Conservation (phyloP, 2,329 filamentous ascomycete genomes). For the Sporothrix inflata region DNA sequence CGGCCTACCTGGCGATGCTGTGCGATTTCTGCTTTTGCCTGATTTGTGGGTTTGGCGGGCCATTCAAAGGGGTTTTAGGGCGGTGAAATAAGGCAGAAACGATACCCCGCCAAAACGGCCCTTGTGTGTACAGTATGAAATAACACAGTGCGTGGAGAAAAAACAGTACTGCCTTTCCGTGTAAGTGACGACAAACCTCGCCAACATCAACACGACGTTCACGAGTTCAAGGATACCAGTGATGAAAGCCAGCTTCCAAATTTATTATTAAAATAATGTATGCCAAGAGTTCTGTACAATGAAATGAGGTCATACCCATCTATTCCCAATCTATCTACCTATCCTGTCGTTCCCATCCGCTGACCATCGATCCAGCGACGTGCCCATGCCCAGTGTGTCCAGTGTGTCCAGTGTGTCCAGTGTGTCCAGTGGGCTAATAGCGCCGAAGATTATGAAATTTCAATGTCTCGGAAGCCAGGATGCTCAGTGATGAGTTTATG, state of each 20-base stretch:
- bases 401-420: background rate
- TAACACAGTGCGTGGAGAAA: background rate
- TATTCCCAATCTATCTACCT: background rate
- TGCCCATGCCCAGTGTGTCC: background rate
- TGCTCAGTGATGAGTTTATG: background rate
- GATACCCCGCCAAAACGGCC: constrained; percentile 6
- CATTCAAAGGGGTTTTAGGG: constrained; percentile 19
- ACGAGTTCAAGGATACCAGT: background rate
- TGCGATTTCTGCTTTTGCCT: constrained; percentile 25
- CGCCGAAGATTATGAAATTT: background rate
- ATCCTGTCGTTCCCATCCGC: background rate
- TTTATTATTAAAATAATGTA: background rate
- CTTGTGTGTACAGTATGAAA: background rate
- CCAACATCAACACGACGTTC: background rate
- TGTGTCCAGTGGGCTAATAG: too few species aligned
- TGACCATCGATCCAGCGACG: constrained; percentile 14
- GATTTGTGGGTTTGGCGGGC: constrained; percentile 28
- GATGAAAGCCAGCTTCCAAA: constrained; percentile 11
- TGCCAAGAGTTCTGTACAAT: background rate
- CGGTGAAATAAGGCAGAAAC: constrained; percentile 15
- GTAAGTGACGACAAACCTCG: background rate
- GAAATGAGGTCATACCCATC: background rate
- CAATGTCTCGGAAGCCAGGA: background rate
- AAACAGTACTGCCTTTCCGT: background rate
- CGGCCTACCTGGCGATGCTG: constrained; percentile 20